Evolutionary conservation across 805 yeast genomes (phyloP), one percentile per base, ranked within the genome.

Genomic region (Ogataea zsoltii): DNA sequence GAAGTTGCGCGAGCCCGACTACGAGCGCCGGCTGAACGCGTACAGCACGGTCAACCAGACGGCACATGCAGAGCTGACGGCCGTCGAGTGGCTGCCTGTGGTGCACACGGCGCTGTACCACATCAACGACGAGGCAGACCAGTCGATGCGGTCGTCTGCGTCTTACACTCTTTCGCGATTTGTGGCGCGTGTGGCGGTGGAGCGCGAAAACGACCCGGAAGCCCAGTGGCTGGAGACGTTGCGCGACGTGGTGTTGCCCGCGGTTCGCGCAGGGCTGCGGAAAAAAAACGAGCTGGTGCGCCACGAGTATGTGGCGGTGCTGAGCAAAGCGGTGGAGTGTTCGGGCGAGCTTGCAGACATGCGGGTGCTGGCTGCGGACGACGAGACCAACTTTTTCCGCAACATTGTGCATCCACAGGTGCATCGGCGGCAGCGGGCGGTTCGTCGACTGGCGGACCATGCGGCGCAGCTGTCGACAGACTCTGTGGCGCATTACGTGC

Each of bases 381-480:
- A 83, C 30, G 97, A 90, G 56, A 85, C 89, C 3, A 83, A 88
- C 63, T 63, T 65, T 39, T 67, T 67, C 57, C 56, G 55, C 39
- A 89, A 90, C 56, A 74, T 94, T 38, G 76, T 75, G 48, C 97
- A 92, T 63, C 82, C 92, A 30, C 99, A 92, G 68, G 57, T 85
- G 9, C 89, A 85, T 58, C 80, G 96, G 67, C 84, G 97, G 56
- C 90, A 86, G 63, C 76, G 90, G 56, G 96, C 98, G 0, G 74
- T 92, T 17, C 76, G 80, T 56, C 75, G 86, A 47, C 66, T 91
- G 23, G 74, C 75, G 10, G 80, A 72, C 4, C 31, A 51, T 9
- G 56, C 74, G 34, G 76, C 80, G 5, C 46, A 62, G 16, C 63
- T 91, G 6, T 64, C 77, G 0, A 78, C 78, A 19, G 67, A 70